Base-by-base conservation (phyloP, 192 early-diverging fungal genomes). In the Helicostylum pulchrum region DNA sequence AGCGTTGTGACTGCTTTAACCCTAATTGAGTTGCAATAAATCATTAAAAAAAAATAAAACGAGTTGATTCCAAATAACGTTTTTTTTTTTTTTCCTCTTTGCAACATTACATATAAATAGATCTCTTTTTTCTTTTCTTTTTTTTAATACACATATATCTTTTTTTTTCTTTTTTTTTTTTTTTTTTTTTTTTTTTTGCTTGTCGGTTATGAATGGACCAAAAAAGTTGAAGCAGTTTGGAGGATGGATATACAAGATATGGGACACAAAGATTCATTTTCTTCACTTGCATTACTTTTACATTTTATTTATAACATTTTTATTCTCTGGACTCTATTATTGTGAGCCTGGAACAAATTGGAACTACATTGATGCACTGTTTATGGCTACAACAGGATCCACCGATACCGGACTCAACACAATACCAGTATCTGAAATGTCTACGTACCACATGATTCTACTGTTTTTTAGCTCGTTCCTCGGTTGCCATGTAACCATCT, bases 401-500 rank as follows among this genome's bases (percentile, higher is more conserved):
- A 69, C 72, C 23, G 58, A 65, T 44, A 74, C 72, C 5, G 72
- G 72, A 1, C 57, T 74, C 50, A 74, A 74, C 30, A 69, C 67
- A 10, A 54, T 74, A 2, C 47, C 55, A 23, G 47, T 74, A 44
- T 69, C 62, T 12, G 36, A 65, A 21, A 64, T 74, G 63, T 60
- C 50, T 9, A 62, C 39, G 3, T 74, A 74, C 31, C 72, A 74
- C 20, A 56, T 64, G 19, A 26, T 43, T 2, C 12, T 74, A 5
- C 47, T 74, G 2, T 69, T 60, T 21, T 19, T 74, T 15, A 52
- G 51, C 1, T 61, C 64, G 1, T 61, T 74, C 0, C 59, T 74
- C 17, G 72, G 67, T 12, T 69, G 58, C 3, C 62, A 63, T 31
- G 62, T 69, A 4, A 20, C 56, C 6, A 57, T 74, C 8, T 69